phyloP scores from a whole-genome alignment of 495 filamentous ascomycete species.

The Corynascus novoguineensis region DNA sequence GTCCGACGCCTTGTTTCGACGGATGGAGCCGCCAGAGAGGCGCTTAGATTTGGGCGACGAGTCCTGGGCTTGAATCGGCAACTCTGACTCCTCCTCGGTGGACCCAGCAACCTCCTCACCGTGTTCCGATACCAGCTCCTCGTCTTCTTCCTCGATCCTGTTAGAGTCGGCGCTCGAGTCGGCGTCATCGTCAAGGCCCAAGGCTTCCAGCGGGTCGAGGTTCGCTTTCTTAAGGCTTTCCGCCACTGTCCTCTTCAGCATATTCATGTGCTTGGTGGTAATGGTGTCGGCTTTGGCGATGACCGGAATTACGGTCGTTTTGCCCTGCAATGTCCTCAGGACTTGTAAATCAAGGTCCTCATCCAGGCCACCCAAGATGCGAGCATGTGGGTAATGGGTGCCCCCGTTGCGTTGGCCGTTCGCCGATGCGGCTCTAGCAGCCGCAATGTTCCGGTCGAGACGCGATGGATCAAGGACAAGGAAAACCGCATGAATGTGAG shows the following conservation, averaged over 20 bases:
- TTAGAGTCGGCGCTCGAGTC: conserved; percentile 48
- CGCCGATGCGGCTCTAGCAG: conserved; percentile 49
- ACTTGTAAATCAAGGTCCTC: conserved; percentile 89
- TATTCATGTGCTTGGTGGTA: conserved; percentile 86
- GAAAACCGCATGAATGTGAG: conserved; percentile 95
- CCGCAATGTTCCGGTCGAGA: conserved; percentile 75
- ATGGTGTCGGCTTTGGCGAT: conserved; percentile 97
- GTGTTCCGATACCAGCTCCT: conserved; percentile 26
- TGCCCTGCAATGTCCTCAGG: conserved; percentile 79
- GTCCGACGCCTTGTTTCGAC: conserved; percentile 35
- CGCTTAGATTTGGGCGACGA: conserved; percentile 37
- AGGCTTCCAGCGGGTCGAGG: conserved; percentile 81
- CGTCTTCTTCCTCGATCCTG: conserved; percentile 53
- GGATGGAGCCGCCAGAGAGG: conserved; percentile 46
- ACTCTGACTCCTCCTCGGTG: conserved; percentile 22
- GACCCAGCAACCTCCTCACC: conserved; percentile 15
- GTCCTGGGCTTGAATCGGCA: conserved; percentile 32
- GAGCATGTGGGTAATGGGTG: conserved; percentile 42
- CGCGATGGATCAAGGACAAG: conserved; percentile 84
- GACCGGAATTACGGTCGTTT: conserved; percentile 92
- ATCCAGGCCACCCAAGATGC: conserved; percentile 66
- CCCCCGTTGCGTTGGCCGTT: conserved; percentile 51
- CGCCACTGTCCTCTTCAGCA: conserved; percentile 87
- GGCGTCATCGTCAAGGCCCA: conserved; percentile 68
- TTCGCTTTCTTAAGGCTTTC: conserved; percentile 77